Evolutionary conservation across 352 stramenopile species (phyloP), one percentile per base, ranked within the genome.

Genomic region (Pythium periplocum): DNA sequence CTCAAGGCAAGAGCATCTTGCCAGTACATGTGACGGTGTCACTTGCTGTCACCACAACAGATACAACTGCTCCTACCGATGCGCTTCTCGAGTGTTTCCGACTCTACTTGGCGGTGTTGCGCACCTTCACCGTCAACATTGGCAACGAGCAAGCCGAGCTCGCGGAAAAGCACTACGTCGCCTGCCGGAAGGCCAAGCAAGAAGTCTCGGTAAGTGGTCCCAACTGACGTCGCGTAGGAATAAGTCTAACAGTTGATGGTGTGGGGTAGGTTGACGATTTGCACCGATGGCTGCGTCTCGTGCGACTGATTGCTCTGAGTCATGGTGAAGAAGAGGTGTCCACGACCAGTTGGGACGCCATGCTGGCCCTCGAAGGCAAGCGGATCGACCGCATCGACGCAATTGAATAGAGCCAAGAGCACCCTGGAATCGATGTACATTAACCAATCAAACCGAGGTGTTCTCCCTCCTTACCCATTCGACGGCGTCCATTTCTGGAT

Each of bases 401-500:
- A 6, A 37, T 49, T 26, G 17, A 26, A 26, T 26, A 26, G 17
- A 26, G 17, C 17, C 17, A 26, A 26, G 17, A 26, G 17, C 17
- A 26, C 17, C 17, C 17, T 26, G 17, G 17, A 26, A 26, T 26
- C 0, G 17, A 26, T 26, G 17, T 26, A 26, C 17, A 26, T 26
- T 26, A 26, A 26, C 17, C 17, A 26, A 26, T 26, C 17, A 26
- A 26, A 26, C 17, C 0, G 17, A 26, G 38, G 7, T 42, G 38
- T 42, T 8, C 7, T 42, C 38, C 38, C 7, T 42, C 7, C 7
- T 42, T 42, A 42, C 6, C 6, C 45, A 42, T 66, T 66, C 9
- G 66, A 51, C 36, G 85, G 86, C 43, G 68, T 78, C 93, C 92
- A 98, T 59, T 89, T 87, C 61, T 98, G 93, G 49, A 98, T 97